Evolutionary conservation across 768 basidiomycete species (phyloP).

Genomic region (Cyclocybe aegerita): DNA sequence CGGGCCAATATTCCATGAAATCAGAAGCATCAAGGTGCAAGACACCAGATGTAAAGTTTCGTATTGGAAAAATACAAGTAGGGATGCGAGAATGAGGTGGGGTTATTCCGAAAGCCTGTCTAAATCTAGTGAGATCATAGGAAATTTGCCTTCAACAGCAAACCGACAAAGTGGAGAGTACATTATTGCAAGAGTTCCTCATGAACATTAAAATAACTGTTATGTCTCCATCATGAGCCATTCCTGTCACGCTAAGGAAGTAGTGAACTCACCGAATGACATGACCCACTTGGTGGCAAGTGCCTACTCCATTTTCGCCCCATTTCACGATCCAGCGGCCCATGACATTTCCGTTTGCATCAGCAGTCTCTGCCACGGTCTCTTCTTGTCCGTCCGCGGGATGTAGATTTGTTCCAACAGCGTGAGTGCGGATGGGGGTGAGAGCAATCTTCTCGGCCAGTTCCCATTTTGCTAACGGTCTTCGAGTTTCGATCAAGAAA

Average conservation of each 20-base stretch:
- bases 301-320: constrained; percentile 64
- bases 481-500: constrained; percentile 63
- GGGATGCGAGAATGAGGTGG: no score
- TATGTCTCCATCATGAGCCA: neutral
- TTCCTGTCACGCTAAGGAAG: neutral
- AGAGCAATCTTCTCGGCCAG: constrained; percentile 56
- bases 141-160: neutral
- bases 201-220: constrained; percentile 30
- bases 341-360: constrained; percentile 54
- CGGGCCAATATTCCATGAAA: no score
- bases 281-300: constrained; percentile 61
- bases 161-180: neutral
- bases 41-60: no score
- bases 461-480: constrained; percentile 83
- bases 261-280: constrained; percentile 58
- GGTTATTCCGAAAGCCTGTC: no score
- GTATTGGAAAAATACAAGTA: no score
- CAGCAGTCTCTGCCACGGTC: constrained; percentile 76
- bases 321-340: constrained; percentile 82
- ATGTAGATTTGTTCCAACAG: constrained; percentile 26
- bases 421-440: constrained; percentile 34
- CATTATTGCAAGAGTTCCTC: constrained; percentile 25
- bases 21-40: no score
- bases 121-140: neutral
- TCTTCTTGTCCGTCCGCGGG: constrained; percentile 56